Evolutionary conservation across 2,329 filamentous ascomycete genomes (phyloP).

Genomic region (Arthrobotrys sinensis): DNA sequence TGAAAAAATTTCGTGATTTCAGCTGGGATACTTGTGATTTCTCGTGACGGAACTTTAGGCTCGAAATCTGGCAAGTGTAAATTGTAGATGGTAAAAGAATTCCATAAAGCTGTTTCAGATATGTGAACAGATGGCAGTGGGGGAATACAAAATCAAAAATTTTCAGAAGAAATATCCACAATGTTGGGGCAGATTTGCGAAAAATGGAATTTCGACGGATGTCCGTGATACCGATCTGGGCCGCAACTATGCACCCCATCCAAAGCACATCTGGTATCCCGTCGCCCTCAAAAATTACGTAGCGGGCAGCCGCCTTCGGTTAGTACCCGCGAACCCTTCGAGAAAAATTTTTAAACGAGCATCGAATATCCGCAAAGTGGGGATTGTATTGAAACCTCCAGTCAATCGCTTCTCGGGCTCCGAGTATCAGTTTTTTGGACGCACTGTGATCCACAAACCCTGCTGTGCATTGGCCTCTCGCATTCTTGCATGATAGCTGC

Average conservation of each 20-base stretch:
- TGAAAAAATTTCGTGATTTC: constrained; percentile 54
- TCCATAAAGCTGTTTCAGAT: constrained; percentile 42
- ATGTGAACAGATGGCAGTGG: constrained; percentile 29
- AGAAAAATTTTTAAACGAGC: constrained; percentile 44
- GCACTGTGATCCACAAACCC: constrained; percentile 27
- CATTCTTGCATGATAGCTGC: constrained; percentile 54
- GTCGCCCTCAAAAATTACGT: constrained; percentile 32
- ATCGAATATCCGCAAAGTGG: constrained; percentile 32
- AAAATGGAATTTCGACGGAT: constrained; percentile 34
- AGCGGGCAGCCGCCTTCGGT: constrained; percentile 58
- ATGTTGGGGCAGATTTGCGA: constrained; percentile 28
- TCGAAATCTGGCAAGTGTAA: constrained; percentile 37
- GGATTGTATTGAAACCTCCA: constrained; percentile 18
- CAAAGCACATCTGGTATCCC: constrained; percentile 29
- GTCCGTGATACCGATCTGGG: constrained; percentile 35
- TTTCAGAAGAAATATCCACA: constrained; percentile 23
- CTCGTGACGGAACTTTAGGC: constrained; percentile 14
- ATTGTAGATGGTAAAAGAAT: constrained; percentile 35
- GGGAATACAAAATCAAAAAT: constrained; percentile 28
- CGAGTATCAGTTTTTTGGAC: constrained; percentile 11
- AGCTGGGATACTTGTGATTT: constrained; percentile 26
- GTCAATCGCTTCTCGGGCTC: constrained; percentile 39
- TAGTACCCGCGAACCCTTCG: constrained; percentile 44
- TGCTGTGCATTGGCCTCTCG: constrained; percentile 34
- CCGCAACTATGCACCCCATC: constrained; percentile 24